phyloP scores from a whole-genome alignment of 2,329 filamentous ascomycete species.

The Colletotrichum cereale region DNA sequence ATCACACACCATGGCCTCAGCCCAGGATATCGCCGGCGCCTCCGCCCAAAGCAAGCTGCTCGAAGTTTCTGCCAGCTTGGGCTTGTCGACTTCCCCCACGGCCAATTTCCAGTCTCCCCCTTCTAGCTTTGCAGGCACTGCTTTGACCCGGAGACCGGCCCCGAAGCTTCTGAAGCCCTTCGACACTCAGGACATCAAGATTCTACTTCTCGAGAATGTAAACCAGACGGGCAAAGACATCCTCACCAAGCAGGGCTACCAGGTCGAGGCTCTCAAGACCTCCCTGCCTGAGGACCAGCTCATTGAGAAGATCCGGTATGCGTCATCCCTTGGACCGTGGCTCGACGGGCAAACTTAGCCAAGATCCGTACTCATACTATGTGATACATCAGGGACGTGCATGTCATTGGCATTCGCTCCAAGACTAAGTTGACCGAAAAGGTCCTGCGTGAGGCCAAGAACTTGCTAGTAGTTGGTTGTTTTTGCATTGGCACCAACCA shows the following conservation, averaged over 20 bases:
- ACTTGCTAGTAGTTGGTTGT: constrained; percentile 94
- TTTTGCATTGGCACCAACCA: constrained; percentile 99
- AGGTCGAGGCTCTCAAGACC: constrained; percentile 91
- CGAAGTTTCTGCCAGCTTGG: constrained; percentile 70
- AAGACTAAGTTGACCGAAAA: constrained; percentile 94
- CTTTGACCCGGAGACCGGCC: constrained; percentile 57
- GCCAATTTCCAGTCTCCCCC: constrained; percentile 81
- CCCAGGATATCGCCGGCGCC: constrained; percentile 62
- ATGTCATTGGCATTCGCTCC: constrained; percentile 97
- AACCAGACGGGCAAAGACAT: constrained; percentile 91
- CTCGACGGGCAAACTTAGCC: not conserved
- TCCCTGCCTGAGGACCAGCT: constrained; percentile 93
- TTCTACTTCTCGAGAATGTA: constrained; percentile 94
- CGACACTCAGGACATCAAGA: constrained; percentile 95
- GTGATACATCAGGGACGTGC: constrained; percentile 76
- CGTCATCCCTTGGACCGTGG: not conserved
- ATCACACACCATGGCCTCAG: constrained; percentile 55
- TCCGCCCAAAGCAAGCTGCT: constrained; percentile 46
- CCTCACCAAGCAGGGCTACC: constrained; percentile 87
- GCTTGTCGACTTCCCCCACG: constrained; percentile 80
- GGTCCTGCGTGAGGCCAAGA: constrained; percentile 89
- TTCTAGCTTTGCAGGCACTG: constrained; percentile 68
- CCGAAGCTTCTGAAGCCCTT: constrained; percentile 93
- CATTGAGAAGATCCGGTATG: constrained; percentile 94
- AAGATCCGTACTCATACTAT: constrained; percentile 37